Evolutionary conservation across 139 green algal genomes (phyloP).

Genomic region (Zygnema circumcarinatum): DNA sequence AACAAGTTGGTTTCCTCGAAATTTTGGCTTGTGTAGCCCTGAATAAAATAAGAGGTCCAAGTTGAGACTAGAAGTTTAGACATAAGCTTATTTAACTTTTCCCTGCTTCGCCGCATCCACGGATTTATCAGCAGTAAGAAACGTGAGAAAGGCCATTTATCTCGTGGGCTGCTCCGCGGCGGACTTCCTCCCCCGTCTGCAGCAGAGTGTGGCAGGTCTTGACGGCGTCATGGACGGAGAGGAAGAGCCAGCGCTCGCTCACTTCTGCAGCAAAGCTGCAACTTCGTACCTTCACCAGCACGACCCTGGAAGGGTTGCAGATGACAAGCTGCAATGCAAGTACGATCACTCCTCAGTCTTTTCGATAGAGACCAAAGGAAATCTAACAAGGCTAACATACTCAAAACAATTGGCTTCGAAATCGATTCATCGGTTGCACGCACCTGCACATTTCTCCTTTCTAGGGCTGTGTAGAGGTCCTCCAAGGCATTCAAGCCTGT

Average conservation of each 20-base stretch:
- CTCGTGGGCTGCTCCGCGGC: too few species aligned
- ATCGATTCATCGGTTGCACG: background rate
- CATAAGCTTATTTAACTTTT: too few species aligned
- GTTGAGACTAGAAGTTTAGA: too few species aligned
- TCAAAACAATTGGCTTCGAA: background rate
- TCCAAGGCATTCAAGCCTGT: slow-evolving; percentile 68
- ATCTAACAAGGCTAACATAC: background rate
- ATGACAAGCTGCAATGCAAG: slow-evolving; percentile 10
- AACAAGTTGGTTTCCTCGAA: too few species aligned
- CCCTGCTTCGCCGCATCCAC: too few species aligned
- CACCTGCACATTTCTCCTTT: slow-evolving; percentile 9
- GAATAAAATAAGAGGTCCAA: too few species aligned
- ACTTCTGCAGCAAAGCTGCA: background rate
- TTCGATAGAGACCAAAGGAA: background rate
- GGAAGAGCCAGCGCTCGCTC: background rate
- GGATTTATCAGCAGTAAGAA: too few species aligned
- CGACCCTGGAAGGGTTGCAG: background rate
- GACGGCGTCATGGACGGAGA: background rate
- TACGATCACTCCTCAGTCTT: background rate
- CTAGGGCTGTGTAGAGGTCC: slow-evolving; percentile 36
- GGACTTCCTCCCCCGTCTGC: too few species aligned
- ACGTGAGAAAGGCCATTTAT: too few species aligned
- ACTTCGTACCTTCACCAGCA: slow-evolving; percentile 12
- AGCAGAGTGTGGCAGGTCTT: background rate
- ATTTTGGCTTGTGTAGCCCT: too few species aligned